Evolutionary conservation across 2,329 filamentous ascomycete species (phyloP), one percentile per base, ranked within the genome.

Genomic region (Cryphonectria radicalis): DNA sequence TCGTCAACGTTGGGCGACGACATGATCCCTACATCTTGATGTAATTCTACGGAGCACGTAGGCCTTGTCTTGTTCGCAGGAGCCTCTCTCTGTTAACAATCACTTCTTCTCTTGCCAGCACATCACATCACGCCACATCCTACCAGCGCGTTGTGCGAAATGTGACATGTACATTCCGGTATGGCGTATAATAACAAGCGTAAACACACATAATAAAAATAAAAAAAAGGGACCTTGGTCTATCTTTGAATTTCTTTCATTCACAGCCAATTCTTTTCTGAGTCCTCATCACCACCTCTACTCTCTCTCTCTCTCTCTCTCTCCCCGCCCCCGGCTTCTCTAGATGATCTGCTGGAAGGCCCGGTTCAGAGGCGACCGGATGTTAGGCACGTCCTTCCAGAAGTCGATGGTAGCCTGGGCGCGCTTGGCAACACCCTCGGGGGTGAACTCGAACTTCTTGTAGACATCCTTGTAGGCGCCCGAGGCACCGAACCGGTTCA

Each of bases 381-480:
- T 88, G 85, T 95, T 95, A 81, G 93, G 86, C 43, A 91, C 90
- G 76, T 92, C 93, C 92, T 98, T 98, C 92, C 94, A 99, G 91
- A 98, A 99, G 82, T 98, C 91, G 79, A 98, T 87, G 75, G 96
- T 99, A 77, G 92, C 92, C 75, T 94, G 83, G 73, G 95, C 96
- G 79, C 96, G 94, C 92, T 98, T 98, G 85, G 93, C 88, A 82
- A 99, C 93, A 76, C 96, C 96, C 85, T 97, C 95, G 68, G 96
- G 93, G 66, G 95, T 99, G 88, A 99, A 98, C 85, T 98, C 96
- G 86, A 99, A 99, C 90, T 98, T 98, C 93, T 93, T 92, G 90
- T 99, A 99, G 73, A 99, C 94, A 79, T 98, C 92, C 91, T 95
- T 95, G 89, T 98, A 98, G 76, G 95, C 92, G 79, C 95, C 96